phyloP scores from a whole-genome alignment of 306 rosid species.

The Cicer judaicum region DNA sequence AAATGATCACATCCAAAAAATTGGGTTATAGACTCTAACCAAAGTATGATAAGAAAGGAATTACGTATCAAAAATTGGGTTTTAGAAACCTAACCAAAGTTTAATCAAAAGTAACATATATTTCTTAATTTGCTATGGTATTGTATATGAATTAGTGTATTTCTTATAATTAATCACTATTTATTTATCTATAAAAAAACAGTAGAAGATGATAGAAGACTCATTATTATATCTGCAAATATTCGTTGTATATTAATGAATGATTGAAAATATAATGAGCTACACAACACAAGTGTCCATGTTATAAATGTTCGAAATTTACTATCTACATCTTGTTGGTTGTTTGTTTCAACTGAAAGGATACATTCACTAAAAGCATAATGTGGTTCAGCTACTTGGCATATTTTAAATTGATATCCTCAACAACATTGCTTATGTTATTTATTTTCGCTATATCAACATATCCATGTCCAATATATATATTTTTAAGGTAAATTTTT shows the following conservation, averaged over 20 bases:
- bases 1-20: neutral
- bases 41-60: no score
- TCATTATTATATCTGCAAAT: neutral
- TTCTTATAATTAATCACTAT: neutral
- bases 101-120: no score
- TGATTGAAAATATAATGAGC: neutral
- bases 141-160: neutral
- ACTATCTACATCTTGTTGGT: slow-evolving; percentile 12
- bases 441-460: neutral
- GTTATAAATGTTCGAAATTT: slow-evolving; percentile 27
- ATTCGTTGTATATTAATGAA: neutral
- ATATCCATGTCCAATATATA: neutral
- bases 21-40: neutral
- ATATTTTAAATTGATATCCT: slow-evolving; percentile 7
- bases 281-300: slow-evolving; percentile 6
- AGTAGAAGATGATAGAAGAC: slow-evolving; percentile 23
- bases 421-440: slow-evolving; percentile 15
- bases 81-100: no score
- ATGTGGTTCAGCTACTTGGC: neutral
- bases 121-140: no score
- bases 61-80: no score
- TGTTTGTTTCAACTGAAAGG: slow-evolving; percentile 13
- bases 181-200: neutral
- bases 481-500: no score
- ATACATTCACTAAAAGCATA: neutral